Evolutionary conservation across 2,329 filamentous ascomycete species (phyloP).

Genomic region (Alternaria sp.): DNA sequence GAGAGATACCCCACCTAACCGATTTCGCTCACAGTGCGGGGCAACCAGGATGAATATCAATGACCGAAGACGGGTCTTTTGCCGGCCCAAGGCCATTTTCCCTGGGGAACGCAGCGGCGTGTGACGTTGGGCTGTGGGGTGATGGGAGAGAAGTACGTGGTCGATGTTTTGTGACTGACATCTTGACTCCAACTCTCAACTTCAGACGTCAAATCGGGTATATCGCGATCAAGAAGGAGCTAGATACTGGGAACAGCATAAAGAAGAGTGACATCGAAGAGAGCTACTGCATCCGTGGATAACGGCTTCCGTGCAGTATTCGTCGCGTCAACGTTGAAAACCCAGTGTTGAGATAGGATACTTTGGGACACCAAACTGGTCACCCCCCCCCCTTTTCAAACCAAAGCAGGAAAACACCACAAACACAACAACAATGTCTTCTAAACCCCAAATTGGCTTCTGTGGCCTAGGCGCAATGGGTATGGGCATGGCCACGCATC

Average conservation of each 20-base stretch:
- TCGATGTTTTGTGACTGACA: background rate
- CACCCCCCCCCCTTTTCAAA: background rate
- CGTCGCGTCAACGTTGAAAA: background rate
- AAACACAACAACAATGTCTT: constrained; percentile 29
- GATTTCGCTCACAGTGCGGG: constrained; percentile 26
- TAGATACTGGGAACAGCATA: background rate
- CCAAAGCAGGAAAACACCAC: background rate
- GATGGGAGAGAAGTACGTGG: background rate
- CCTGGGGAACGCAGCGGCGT: background rate
- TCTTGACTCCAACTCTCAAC: background rate
- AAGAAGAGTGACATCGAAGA: background rate
- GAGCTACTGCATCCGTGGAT: background rate
- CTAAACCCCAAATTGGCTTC: constrained; percentile 65
- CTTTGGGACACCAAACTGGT: background rate
- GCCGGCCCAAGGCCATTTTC: constrained; percentile 14
- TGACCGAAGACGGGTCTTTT: constrained; percentile 18
- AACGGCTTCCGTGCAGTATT: background rate
- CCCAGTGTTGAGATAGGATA: background rate
- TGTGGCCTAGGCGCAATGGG: constrained; percentile 83
- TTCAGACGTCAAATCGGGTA: background rate
- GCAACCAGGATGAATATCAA: constrained; percentile 22
- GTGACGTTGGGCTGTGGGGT: constrained; percentile 9
- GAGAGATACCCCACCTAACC: constrained; percentile 25
- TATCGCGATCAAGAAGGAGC: background rate
- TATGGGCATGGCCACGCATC: constrained; percentile 79